phyloP scores from a whole-genome alignment of 2,329 filamentous ascomycete genomes.

The Eutypa lata region DNA sequence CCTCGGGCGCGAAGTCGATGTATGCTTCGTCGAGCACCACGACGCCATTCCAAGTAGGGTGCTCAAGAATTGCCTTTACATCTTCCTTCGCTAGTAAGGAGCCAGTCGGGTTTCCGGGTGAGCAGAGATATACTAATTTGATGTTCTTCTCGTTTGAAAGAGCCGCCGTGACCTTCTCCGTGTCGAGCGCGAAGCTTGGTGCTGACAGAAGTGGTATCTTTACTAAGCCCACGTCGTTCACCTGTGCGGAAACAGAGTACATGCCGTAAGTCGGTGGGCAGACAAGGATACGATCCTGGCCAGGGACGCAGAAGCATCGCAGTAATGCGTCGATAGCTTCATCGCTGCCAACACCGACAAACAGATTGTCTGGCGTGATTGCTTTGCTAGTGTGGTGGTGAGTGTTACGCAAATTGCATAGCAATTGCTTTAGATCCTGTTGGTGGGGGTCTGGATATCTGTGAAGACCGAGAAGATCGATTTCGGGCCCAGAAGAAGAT shows the following conservation, averaged over 20 bases:
- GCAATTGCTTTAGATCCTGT: constrained; percentile 74
- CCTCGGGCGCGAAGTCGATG: constrained; percentile 82
- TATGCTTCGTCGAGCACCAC: constrained; percentile 95
- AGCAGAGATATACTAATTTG: constrained; percentile 91
- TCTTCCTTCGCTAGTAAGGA: constrained; percentile 73
- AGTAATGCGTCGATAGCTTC: constrained; percentile 95
- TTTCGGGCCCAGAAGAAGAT: constrained; percentile 44
- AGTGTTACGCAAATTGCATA: constrained; percentile 85
- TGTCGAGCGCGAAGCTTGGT: constrained; percentile 71
- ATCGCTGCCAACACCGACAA: constrained; percentile 93
- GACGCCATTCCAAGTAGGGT: constrained; percentile 92
- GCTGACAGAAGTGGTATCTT: constrained; percentile 77
- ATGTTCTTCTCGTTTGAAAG: constrained; percentile 62
- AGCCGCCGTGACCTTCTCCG: constrained; percentile 62
- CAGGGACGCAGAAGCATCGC: constrained; percentile 87
- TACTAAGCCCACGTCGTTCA: constrained; percentile 86
- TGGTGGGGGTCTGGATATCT: constrained; percentile 98
- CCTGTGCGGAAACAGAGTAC: constrained; percentile 91
- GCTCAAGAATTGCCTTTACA: constrained; percentile 69
- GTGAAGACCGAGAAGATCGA: constrained; percentile 81
- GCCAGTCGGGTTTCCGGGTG: constrained; percentile 91
- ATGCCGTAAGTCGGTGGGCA: constrained; percentile 98
- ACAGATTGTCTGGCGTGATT: constrained; percentile 78
- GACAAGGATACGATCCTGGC: constrained; percentile 83
- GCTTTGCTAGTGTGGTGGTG: constrained; percentile 72